These are phyloP conservation scores for Lepiota venenata DNA, from an alignment of 768 basidiomycete species.

Conservation along the genomic window DNA sequence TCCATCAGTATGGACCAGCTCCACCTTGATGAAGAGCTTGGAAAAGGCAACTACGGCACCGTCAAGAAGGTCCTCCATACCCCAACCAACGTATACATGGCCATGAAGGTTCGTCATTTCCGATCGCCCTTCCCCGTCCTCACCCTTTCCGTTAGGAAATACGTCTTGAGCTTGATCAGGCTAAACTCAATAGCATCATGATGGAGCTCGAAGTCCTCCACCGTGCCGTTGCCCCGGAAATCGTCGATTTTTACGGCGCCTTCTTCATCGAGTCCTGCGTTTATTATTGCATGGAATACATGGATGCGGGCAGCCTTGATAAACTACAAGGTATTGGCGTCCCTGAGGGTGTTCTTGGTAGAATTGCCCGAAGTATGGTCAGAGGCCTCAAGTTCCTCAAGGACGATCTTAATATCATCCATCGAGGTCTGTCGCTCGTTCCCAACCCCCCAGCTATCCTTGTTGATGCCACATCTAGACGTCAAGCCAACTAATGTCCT, in stretches of 20 bases:
- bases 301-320: slow-evolving; percentile 98
- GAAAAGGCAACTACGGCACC: slow-evolving; percentile 95
- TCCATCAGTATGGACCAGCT: slow-evolving; percentile 95
- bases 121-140: slow-evolving; percentile 7
- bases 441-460: background rate
- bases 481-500: slow-evolving; percentile 96
- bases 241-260: slow-evolving; percentile 98
- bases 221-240: slow-evolving; percentile 85
- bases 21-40: slow-evolving; percentile 88
- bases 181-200: slow-evolving; percentile 92
- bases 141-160: slow-evolving; percentile 70
- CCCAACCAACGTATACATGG: slow-evolving; percentile 95
- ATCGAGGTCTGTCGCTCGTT: slow-evolving; percentile 37
- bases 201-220: slow-evolving; percentile 99
- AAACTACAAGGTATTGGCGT: slow-evolving; percentile 62
- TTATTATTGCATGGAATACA: slow-evolving; percentile 99
- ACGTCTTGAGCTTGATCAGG: slow-evolving; percentile 89
- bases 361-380: slow-evolving; percentile 81
- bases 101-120: slow-evolving; percentile 81
- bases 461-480: slow-evolving; percentile 39
- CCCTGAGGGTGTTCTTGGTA: slow-evolving; percentile 78
- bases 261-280: slow-evolving; percentile 99
- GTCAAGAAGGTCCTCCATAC: slow-evolving; percentile 94
- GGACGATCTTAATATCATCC: slow-evolving; percentile 83
- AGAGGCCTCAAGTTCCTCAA: slow-evolving; percentile 93